Evolutionary conservation across 768 basidiomycete genomes (phyloP).

Genomic region (Termitomyces sp.): DNA sequence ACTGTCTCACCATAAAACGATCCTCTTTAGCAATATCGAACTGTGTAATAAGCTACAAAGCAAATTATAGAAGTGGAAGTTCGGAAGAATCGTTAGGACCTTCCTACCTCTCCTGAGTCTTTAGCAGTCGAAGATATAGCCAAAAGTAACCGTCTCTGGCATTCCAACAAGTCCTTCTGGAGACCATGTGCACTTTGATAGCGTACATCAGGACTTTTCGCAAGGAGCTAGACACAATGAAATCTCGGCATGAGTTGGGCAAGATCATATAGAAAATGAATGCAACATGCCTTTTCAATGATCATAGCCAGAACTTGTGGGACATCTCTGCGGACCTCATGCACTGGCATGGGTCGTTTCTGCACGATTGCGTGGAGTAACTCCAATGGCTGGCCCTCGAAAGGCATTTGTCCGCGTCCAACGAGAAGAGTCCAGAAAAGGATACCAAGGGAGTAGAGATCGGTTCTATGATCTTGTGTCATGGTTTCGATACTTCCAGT

Average conservation of each 20-base stretch:
- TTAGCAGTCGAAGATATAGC: conserved; percentile 56
- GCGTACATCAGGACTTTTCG: conserved; percentile 62
- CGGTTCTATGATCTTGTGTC: conserved; percentile 70
- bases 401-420: conserved; percentile 61
- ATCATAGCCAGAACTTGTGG: conserved; percentile 69
- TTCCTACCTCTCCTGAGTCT: conserved; percentile 50
- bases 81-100: neutral
- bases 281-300: conserved; percentile 53
- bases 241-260: conserved; percentile 9
- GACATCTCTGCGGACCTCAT: conserved; percentile 69
- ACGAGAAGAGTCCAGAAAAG: conserved; percentile 76
- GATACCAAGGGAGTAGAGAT: conserved; percentile 71
- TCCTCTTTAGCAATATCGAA: conserved; percentile 69
- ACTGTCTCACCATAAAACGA: conserved; percentile 51
- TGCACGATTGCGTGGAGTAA: conserved; percentile 69
- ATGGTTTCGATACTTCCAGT: conserved; percentile 72
- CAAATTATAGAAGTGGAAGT: neutral
- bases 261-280: neutral
- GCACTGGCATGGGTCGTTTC: conserved; percentile 70
- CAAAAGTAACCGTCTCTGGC: conserved; percentile 59
- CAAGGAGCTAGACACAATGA: conserved; percentile 43
- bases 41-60: conserved; percentile 54
- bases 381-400: conserved; percentile 59
- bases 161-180: conserved; percentile 63
- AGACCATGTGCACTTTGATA: conserved; percentile 74